phyloP scores from a whole-genome alignment of 169 alveolate genomes.

The Eimeria sp. region DNA sequence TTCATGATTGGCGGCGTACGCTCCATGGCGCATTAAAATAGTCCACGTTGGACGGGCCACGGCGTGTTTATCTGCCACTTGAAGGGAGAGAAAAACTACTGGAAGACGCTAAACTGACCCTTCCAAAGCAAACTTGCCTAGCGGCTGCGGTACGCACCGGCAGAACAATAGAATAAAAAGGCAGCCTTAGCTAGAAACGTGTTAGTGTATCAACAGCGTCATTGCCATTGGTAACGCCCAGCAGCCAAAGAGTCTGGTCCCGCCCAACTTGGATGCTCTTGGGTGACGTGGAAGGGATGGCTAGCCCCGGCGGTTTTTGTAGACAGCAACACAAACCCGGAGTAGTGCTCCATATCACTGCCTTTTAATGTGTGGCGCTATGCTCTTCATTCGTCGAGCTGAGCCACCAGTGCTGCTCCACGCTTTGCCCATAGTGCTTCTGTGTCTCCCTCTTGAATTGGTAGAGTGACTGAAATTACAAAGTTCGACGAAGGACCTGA shows the following conservation, averaged over 20 bases:
- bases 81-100: background rate
- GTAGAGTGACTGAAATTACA: slow-evolving; percentile 42
- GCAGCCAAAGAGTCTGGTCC: background rate
- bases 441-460: slow-evolving; percentile 38
- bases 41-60: background rate
- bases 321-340: background rate
- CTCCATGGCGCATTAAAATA: background rate
- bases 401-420: slow-evolving; percentile 70
- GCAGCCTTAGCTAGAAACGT: background rate
- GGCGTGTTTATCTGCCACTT: background rate
- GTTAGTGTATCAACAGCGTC: background rate
- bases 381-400: slow-evolving; percentile 11
- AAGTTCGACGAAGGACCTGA: slow-evolving; percentile 51
- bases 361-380: background rate
- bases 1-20: background rate
- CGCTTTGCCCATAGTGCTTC: slow-evolving; percentile 56
- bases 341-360: background rate
- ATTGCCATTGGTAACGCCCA: background rate
- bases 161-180: background rate
- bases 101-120: background rate
- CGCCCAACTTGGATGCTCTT: background rate
- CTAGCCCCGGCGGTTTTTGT: background rate
- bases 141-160: background rate
- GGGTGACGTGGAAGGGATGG: background rate
- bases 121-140: background rate